A percentile compares a stretch with the other conserved stretches of the same genome.
Conservation (phyloP, 2,329 filamentous ascomycete genomes). For the Orbilia ellipsospora region DNA sequence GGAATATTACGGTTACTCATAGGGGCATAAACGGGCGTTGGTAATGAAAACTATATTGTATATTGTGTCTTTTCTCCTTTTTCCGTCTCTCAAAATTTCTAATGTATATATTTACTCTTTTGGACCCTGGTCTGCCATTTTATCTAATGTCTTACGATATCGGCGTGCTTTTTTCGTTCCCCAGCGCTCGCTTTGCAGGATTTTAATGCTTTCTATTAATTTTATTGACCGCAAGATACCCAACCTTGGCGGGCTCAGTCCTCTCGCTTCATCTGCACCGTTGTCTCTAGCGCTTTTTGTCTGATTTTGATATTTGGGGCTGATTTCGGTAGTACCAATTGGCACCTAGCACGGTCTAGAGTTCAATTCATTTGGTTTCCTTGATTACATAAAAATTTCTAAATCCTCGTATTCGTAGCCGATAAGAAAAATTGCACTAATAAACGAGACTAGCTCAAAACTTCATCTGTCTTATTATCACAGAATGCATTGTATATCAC, state of each 20-base stretch:
- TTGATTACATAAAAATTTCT: conserved; percentile 1
- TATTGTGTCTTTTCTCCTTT: conserved; percentile 2
- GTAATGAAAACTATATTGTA: background rate
- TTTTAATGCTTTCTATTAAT: conserved; percentile 1
- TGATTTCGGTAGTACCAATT: background rate
- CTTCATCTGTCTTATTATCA: too few relatives aligned
- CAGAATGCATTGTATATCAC: background rate
- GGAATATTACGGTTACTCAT: conserved; percentile 2
- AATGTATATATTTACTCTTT: conserved; percentile 36
- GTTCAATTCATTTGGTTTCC: background rate
- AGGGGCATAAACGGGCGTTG: conserved; percentile 17
- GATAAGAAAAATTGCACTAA: too few relatives aligned
- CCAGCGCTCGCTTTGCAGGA: conserved; percentile 29
- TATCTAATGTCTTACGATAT: conserved; percentile 37
- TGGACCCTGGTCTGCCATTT: background rate
- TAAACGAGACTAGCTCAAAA: too few relatives aligned
- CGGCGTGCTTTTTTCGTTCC: conserved; percentile 5
- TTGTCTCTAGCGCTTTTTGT: background rate
- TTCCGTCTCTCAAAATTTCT: conserved; percentile 18
- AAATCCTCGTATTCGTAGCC: background rate
- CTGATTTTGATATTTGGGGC: background rate
- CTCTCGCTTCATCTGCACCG: conserved; percentile 27
- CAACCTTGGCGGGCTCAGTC: conserved; percentile 22
- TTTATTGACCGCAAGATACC: conserved; percentile 41
- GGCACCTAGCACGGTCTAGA: conserved; percentile 22